Conservation (phyloP, 202 grass and related monocot genomes). For the Schoenoplectus tabernaemontani region DNA sequence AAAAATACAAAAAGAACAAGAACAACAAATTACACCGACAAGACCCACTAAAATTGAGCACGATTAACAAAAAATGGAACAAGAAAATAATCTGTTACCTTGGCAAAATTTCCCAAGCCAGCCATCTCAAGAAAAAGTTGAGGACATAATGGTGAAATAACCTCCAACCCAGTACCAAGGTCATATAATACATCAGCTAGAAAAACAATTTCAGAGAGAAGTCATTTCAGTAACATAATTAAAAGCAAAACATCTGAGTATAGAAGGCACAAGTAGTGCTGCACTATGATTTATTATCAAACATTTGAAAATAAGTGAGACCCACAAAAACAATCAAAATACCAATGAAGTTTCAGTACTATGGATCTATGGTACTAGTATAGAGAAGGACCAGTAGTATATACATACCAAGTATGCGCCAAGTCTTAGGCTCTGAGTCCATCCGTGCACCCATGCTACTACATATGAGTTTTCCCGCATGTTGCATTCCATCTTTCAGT, state of each 20-base stretch:
- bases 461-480: constrained; percentile 93
- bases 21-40: not conserved
- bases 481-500: constrained; percentile 98
- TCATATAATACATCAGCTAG: constrained; percentile 98
- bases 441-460: constrained; percentile 91
- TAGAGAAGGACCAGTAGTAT: not conserved
- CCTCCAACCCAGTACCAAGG: constrained; percentile 77
- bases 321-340: not conserved
- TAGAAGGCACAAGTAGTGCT: not conserved
- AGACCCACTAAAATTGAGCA: not conserved
- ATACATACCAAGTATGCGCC: constrained; percentile 81
- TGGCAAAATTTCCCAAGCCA: constrained; percentile 86
- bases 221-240: not conserved
- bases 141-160: constrained; percentile 87
- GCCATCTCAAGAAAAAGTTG: constrained; percentile 97
- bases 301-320: not conserved
- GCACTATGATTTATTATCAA: not conserved
- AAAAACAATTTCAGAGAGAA: constrained; percentile 9
- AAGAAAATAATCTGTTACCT: constrained; percentile 33
- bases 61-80: not conserved
- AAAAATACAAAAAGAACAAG: not conserved
- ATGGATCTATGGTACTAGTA: not conserved
- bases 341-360: not conserved
- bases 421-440: constrained; percentile 98
- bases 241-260: not conserved